Conservation (phyloP, 163 green algal species). For the Chlamydomonas reinhardtii region DNA sequence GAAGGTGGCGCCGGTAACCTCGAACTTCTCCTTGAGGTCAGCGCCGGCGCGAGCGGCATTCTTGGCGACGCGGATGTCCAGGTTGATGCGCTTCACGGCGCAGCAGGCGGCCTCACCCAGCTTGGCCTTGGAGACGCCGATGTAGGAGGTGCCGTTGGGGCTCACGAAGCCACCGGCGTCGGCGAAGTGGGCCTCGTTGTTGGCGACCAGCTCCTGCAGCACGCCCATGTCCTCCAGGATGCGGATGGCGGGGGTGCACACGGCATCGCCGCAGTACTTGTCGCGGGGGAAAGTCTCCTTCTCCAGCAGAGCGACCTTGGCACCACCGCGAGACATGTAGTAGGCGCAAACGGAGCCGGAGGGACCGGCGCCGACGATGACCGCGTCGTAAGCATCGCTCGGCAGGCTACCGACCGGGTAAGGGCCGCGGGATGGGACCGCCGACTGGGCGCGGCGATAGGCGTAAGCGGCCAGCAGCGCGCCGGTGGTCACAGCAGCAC, state of each 20-base stretch:
- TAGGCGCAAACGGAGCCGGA: slow-evolving; percentile 82
- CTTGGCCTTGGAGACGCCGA: slow-evolving; percentile 88
- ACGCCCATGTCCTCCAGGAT: slow-evolving; percentile 84
- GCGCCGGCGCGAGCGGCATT: slow-evolving; percentile 75
- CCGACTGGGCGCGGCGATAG: slow-evolving; percentile 51
- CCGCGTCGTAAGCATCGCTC: slow-evolving; percentile 82
- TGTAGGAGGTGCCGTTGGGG: slow-evolving; percentile 88
- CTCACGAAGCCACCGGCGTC: slow-evolving; percentile 92
- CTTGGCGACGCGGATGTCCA: slow-evolving; percentile 84
- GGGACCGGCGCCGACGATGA: slow-evolving; percentile 91
- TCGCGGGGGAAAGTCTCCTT: slow-evolving; percentile 92
- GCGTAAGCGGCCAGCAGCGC: slow-evolving; percentile 50
- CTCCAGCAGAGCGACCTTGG: slow-evolving; percentile 84
- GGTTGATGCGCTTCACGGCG: slow-evolving; percentile 90
- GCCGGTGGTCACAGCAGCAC: slow-evolving; percentile 45
- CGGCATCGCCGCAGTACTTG: slow-evolving; percentile 90
- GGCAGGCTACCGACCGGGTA: slow-evolving; percentile 78
- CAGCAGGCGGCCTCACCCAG: slow-evolving; percentile 86
- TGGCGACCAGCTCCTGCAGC: slow-evolving; percentile 80
- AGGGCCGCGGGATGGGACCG: slow-evolving; percentile 66
- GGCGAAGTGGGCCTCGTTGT: slow-evolving; percentile 92
- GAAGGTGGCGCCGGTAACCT: slow-evolving; percentile 81
- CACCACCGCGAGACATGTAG: slow-evolving; percentile 83
- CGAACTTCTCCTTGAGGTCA: slow-evolving; percentile 87
- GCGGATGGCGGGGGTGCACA: slow-evolving; percentile 90